Percentiles rank a stretch among this genome's conserved stretches.
These are phyloP conservation scores for Choiromyces venosus DNA, from an alignment of 495 filamentous ascomycete species.

Conservation along the genomic window DNA sequence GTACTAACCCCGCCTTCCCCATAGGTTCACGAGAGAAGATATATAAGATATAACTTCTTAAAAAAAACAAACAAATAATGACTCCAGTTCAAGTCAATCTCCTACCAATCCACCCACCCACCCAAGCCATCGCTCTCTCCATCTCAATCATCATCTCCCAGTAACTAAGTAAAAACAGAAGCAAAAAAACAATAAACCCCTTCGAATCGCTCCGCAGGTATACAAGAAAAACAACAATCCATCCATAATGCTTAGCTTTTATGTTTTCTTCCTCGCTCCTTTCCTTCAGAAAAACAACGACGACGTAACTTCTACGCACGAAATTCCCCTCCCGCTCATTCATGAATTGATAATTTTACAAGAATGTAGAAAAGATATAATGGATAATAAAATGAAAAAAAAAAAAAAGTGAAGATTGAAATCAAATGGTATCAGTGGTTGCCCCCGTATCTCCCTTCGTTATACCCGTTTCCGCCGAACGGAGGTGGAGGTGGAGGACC, in stretches of 20 bases:
- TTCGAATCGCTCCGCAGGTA: neutral
- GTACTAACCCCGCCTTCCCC: neutral
- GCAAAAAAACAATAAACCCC: too few species aligned
- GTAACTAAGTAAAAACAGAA: too few species aligned
- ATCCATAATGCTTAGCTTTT: neutral
- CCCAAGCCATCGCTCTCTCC: neutral
- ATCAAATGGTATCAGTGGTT: conserved; percentile 19
- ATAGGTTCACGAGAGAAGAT: neutral
- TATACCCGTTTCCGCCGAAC: conserved; percentile 21
- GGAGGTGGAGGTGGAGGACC: neutral
- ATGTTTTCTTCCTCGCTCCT: neutral
- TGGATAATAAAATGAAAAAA: conserved; percentile 3
- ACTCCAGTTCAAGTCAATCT: neutral
- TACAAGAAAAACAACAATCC: neutral
- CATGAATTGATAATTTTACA: neutral
- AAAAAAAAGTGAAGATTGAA: conserved; percentile 16
- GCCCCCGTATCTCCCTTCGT: conserved; percentile 24
- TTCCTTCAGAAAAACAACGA: too few species aligned
- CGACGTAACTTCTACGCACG: neutral
- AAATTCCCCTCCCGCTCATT: too few species aligned
- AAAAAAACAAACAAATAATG: neutral
- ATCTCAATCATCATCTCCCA: too few species aligned
- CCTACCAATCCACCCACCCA: too few species aligned
- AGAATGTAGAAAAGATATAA: neutral
- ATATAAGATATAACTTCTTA: neutral